Evolutionary conservation across 1,139 yeast species (phyloP).

Genomic region (Hyphopichia wangnamkhiaoensis): DNA sequence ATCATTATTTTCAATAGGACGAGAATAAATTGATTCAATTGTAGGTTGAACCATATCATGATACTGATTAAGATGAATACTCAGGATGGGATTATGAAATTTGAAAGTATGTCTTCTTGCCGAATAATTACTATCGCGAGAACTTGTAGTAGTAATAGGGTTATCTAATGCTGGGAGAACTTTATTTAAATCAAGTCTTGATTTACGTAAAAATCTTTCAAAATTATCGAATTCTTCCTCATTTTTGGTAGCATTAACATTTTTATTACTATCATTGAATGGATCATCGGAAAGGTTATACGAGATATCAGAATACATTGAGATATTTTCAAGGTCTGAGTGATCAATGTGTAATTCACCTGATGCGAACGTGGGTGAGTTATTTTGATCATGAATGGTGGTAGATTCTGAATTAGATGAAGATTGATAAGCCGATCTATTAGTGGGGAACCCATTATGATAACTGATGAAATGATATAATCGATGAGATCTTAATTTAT

Average conservation of each 20-base stretch:
- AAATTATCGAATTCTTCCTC: constrained; percentile 27
- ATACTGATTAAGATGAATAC: constrained; percentile 20
- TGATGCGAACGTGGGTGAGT: not conserved
- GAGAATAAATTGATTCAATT: constrained; percentile 26
- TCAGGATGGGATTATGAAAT: constrained; percentile 44
- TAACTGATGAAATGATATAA: constrained; percentile 27
- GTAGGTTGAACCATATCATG: constrained; percentile 28
- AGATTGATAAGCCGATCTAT: too few relatives aligned
- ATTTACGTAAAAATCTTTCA: constrained; percentile 35
- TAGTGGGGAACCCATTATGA: constrained; percentile 10
- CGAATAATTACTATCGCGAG: constrained; percentile 25
- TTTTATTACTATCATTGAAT: constrained; percentile 11
- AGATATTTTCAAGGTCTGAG: constrained; percentile 20
- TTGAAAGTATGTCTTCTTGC: constrained; percentile 12
- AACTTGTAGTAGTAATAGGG: constrained; percentile 23
- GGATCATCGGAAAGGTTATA: constrained; percentile 19
- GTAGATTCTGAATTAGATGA: too few relatives aligned
- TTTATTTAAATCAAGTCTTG: constrained; percentile 31
- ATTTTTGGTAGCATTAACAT: not conserved
- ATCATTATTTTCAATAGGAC: constrained; percentile 4
- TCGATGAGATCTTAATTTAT: constrained; percentile 20
- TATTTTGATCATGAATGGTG: too few relatives aligned
- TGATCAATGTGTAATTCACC: constrained; percentile 1
- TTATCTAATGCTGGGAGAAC: constrained; percentile 26
- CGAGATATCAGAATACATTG: constrained; percentile 30